phyloP scores from a whole-genome alignment of 2,329 filamentous ascomycete genomes.

The Penicillium crustosum region DNA sequence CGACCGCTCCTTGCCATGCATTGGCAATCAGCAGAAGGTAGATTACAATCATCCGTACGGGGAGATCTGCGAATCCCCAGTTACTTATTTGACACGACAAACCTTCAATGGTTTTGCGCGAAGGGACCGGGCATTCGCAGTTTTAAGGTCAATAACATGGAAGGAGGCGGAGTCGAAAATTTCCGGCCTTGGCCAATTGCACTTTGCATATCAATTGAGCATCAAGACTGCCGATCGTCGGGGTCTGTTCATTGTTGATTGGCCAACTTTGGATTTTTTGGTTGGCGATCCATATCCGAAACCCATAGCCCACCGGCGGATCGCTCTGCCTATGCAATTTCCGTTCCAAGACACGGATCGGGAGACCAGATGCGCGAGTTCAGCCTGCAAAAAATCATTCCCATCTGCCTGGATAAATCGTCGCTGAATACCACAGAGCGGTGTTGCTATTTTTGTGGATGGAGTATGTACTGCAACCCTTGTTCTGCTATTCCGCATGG shows the following conservation, averaged over 20 bases:
- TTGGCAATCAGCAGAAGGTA: constrained; percentile 1
- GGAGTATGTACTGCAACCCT: background rate
- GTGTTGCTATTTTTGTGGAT: constrained; percentile 6
- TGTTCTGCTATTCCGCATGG: background rate
- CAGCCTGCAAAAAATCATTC: background rate
- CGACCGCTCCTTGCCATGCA: constrained; percentile 11
- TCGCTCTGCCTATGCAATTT: background rate
- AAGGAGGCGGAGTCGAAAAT: constrained; percentile 7
- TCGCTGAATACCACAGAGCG: background rate
- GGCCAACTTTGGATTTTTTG: background rate
- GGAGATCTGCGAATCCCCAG: background rate
- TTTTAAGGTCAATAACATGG: background rate
- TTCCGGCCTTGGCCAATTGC: background rate
- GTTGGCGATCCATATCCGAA: background rate
- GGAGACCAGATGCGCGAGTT: background rate
- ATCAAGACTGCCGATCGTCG: background rate
- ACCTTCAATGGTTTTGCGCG: background rate
- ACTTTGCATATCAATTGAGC: background rate
- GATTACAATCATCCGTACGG: constrained; percentile 6
- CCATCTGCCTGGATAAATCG: background rate
- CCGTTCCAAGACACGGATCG: background rate
- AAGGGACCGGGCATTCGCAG: background rate
- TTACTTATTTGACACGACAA: background rate
- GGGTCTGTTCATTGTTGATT: background rate
- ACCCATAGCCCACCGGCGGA: background rate